Conservation (phyloP, 306 rosid species). For the Castanea sativa region DNA sequence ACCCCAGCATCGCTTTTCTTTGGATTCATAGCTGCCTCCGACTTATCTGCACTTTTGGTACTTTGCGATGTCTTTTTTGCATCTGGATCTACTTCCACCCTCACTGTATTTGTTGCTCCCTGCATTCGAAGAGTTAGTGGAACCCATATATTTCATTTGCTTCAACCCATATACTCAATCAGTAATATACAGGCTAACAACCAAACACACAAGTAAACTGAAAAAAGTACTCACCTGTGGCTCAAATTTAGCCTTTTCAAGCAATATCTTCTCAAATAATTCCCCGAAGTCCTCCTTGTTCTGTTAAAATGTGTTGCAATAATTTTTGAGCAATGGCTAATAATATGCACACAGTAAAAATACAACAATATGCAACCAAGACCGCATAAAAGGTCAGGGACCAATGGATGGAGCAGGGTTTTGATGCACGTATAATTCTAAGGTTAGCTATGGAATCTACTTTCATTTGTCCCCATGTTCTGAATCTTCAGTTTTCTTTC, state of each 20-base stretch:
- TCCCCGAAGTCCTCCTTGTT: conserved; percentile 56
- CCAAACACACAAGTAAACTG: neutral
- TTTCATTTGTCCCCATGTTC: neutral
- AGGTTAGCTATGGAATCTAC: neutral
- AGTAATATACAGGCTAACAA: neutral
- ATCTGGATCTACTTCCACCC: conserved; percentile 50
- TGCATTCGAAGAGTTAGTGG: conserved; percentile 11
- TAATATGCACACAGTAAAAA: conserved; percentile 9
- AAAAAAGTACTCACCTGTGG: conserved; percentile 62
- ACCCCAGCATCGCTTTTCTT: conserved; percentile 67
- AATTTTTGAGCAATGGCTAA: neutral
- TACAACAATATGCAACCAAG: neutral
- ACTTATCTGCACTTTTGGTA: conserved; percentile 48
- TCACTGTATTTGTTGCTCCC: conserved; percentile 42
- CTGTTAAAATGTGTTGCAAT: conserved; percentile 34
- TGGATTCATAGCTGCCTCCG: conserved; percentile 31
- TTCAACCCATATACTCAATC: neutral
- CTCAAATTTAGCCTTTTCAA: conserved; percentile 53
- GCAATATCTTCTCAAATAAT: conserved; percentile 49
- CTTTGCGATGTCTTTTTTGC: conserved; percentile 53
- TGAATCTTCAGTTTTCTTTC: neutral
- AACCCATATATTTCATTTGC: neutral
- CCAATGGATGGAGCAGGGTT: neutral
- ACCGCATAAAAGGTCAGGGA: conserved; percentile 6
- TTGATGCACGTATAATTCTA: neutral